phyloP scores from a whole-genome alignment of 1,284 basidiomycete genomes.

The Veloboletus limbatus region DNA sequence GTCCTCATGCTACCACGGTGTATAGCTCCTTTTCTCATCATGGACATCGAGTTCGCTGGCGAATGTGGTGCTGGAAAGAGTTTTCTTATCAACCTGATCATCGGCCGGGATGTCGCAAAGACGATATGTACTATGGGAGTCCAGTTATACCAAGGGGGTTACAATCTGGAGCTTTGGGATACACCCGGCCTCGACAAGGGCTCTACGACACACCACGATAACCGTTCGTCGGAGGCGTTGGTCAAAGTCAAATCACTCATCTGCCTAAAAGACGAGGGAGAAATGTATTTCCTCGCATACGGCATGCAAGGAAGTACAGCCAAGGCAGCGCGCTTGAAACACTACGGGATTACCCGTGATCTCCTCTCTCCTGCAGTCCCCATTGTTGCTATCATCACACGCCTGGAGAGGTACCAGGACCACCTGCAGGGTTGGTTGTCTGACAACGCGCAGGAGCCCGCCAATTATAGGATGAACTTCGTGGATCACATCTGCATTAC shows the following conservation, averaged over 20 bases:
- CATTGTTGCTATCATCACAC: conserved; percentile 23
- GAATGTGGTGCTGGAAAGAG: conserved; percentile 27
- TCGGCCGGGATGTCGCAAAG: conserved; percentile 10
- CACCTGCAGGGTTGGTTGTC: conserved; percentile 32
- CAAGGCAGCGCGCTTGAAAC: conserved; percentile 12
- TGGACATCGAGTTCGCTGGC: conserved; percentile 23
- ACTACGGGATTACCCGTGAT: conserved; percentile 19
- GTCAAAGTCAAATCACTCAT: conserved; percentile 9
- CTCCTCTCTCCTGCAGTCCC: conserved; percentile 16
- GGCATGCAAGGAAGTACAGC: conserved; percentile 21
- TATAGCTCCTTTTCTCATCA: conserved; percentile 6
- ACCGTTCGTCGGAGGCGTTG: conserved; percentile 5
- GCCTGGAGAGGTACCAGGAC: conserved; percentile 22
- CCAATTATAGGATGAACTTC: conserved; percentile 17
- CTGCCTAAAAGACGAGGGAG: conserved; percentile 4
- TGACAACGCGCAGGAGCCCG: conserved; percentile 16
- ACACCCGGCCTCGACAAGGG: conserved; percentile 20
- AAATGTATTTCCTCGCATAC: conserved; percentile 24
- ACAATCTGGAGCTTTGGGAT: conserved; percentile 17
- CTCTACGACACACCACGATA: conserved; percentile 1
- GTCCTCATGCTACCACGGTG: not conserved
- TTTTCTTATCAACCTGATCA: conserved; percentile 24
- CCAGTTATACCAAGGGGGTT: conserved; percentile 10
- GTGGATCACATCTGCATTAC: conserved; percentile 27
- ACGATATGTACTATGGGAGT: conserved; percentile 15